Evolutionary conservation across 2,329 filamentous ascomycete genomes (phyloP).

Genomic region (Ophiosphaerella narmari): DNA sequence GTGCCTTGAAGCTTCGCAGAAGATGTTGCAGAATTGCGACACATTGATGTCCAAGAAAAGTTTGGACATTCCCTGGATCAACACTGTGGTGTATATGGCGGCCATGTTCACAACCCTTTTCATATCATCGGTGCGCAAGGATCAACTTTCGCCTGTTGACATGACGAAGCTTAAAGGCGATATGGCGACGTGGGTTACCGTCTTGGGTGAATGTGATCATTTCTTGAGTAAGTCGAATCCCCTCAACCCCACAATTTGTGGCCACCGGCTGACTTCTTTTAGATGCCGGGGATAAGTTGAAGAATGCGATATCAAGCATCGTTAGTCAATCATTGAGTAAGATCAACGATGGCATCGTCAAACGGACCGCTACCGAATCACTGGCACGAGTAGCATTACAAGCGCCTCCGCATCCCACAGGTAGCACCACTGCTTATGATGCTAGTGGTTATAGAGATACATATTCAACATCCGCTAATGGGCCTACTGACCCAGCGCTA

Average conservation of each 20-base stretch:
- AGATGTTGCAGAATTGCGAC: conserved; percentile 65
- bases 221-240: conserved; percentile 64
- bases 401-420: conserved; percentile 27
- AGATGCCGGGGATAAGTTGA: conserved; percentile 56
- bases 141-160: conserved; percentile 62
- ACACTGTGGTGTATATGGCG: conserved; percentile 71
- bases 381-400: conserved; percentile 46
- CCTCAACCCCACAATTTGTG: too few species aligned
- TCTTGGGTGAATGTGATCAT: conserved; percentile 68
- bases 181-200: conserved; percentile 70
- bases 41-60: conserved; percentile 67
- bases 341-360: conserved; percentile 52
- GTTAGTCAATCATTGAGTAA: conserved; percentile 55
- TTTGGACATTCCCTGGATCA: conserved; percentile 79
- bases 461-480: conserved; percentile 22
- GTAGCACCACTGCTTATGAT: conserved; percentile 24
- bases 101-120: conserved; percentile 76
- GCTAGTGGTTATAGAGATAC: conserved; percentile 30
- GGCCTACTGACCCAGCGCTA: conserved; percentile 26
- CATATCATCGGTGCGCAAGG: conserved; percentile 69
- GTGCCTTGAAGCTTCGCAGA: conserved; percentile 68
- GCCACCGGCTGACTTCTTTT: neutral
- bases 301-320: conserved; percentile 55
- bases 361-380: conserved; percentile 51
- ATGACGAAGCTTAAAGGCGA: conserved; percentile 66